Evolutionary conservation across 768 basidiomycete species (phyloP), one percentile per base, ranked within the genome.

Genomic region (Ephemerocybe angulata): DNA sequence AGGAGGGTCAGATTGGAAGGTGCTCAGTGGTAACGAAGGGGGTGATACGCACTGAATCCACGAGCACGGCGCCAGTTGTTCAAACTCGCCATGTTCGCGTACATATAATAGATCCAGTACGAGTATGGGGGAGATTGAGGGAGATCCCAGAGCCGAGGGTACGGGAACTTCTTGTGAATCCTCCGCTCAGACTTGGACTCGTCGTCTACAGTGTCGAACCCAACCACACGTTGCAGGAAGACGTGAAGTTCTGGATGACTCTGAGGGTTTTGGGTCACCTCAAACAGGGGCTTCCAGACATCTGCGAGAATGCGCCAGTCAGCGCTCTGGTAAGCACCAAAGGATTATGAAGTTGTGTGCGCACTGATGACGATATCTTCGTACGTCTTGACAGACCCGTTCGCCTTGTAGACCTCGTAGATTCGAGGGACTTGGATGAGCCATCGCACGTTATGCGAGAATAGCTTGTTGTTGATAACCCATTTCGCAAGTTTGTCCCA

Each of bases 401-500:
- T 90, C 52, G 86, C 84, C 67, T 95, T 97, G 79, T 97, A 99
- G 6, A 98, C 84, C 60, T 96, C 88, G 73, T 99, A 99, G 56
- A 99, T 67, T 2, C 97, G 85, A 0, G 97, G 97, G 5, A 98
- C 76, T 68, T 98, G 97, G 59, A 99, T 88, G 54, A 98, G 83
- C 97, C 97, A 98, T 51, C 97, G 84, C 35, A 98, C 93, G 65
- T 99, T 98, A 70, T 98, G 95, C 2, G 95, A 98, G 69, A 81
- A 90, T 4, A 98, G 77, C 68, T 96, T 93, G 76, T 98, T 83
- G 66, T 90, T 81, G 67, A 97, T 84, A 54, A 99, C 86, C 97
- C 97, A 99, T 76, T 87, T 89, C 17, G 97, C 97, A 5, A 99
- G 77, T 65, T 98, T 98, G 76, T 98, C 97, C 97, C 97, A 99